Evolutionary conservation across 306 rosid genomes (phyloP).

Genomic region (Cucurbita maxima): DNA sequence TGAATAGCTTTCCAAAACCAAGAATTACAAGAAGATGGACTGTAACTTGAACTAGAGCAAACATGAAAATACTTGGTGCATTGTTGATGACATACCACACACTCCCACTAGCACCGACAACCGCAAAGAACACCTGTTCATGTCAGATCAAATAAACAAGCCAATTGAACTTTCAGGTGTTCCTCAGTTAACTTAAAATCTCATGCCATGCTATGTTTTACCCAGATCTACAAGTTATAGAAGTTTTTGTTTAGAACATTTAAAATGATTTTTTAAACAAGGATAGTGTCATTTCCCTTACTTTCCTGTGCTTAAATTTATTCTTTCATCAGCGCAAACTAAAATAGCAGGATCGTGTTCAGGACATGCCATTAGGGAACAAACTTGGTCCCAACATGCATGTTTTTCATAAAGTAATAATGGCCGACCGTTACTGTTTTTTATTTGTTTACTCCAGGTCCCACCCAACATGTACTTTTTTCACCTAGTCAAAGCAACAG

Average conservation of each 20-base stretch:
- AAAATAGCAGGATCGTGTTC: background rate
- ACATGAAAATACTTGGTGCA: constrained; percentile 49
- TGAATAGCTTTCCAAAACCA: constrained; percentile 45
- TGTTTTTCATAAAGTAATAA: background rate
- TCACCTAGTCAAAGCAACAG: background rate
- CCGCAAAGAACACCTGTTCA: constrained; percentile 44
- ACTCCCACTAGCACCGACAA: constrained; percentile 59
- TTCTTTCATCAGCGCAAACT: background rate
- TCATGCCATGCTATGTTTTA: background rate
- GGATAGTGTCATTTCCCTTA: background rate
- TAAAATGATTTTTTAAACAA: background rate
- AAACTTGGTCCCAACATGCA: background rate
- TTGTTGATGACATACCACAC: constrained; percentile 47
- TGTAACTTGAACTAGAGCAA: constrained; percentile 56
- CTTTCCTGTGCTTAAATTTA: background rate
- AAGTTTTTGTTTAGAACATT: background rate
- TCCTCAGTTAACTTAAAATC: background rate
- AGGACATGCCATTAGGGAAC: background rate
- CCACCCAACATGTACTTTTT: background rate
- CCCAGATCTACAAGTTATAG: background rate
- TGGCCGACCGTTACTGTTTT: background rate
- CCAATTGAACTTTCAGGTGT: background rate
- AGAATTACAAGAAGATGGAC: constrained; percentile 45
- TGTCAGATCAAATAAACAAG: background rate
- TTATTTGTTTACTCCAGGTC: background rate